phyloP scores from a whole-genome alignment of 176 grass and related monocot species.

The bread wheat (Triticum aestivum) region DNA sequence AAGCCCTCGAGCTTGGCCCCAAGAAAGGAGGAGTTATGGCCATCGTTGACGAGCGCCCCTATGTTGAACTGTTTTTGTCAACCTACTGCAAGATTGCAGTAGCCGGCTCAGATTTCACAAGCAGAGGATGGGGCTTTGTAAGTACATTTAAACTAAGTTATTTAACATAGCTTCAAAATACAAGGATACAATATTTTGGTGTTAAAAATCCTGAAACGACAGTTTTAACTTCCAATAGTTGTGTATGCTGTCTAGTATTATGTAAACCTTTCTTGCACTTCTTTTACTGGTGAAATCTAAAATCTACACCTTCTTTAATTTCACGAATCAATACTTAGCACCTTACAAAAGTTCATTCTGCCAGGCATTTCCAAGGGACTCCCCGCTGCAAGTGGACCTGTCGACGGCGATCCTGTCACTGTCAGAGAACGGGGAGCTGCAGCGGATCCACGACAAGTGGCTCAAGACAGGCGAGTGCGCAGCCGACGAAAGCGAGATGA shows the following conservation, averaged over 20 bases:
- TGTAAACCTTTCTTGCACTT: constrained; percentile 2
- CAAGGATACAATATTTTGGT: not conserved
- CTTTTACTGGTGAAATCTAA: not conserved
- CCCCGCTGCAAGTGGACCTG: constrained; percentile 70
- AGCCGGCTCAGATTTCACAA: constrained; percentile 91
- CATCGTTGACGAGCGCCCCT: constrained; percentile 83
- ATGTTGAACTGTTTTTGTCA: constrained; percentile 72
- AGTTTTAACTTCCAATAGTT: not conserved
- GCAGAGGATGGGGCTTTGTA: constrained; percentile 95
- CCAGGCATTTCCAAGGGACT: constrained; percentile 87
- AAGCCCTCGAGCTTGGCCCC: constrained; percentile 65
- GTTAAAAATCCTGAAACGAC: not conserved
- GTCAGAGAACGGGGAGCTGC: constrained; percentile 86
- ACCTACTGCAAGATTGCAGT: constrained; percentile 70
- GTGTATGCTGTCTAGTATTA: not conserved
- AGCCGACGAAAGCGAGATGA: constrained; percentile 39
- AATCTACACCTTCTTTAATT: not conserved
- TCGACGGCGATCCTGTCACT: constrained; percentile 81
- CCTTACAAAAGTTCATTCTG: constrained; percentile 18
- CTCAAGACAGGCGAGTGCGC: constrained; percentile 42
- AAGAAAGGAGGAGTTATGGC: constrained; percentile 78
- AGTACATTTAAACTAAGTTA: constrained; percentile 39
- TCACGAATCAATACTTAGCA: not conserved
- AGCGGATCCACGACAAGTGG: constrained; percentile 94
- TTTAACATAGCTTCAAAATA: not conserved